These are phyloP conservation scores for Knufia fluminis DNA, from an alignment of 2,329 filamentous ascomycete species.

Conservation along the genomic window DNA sequence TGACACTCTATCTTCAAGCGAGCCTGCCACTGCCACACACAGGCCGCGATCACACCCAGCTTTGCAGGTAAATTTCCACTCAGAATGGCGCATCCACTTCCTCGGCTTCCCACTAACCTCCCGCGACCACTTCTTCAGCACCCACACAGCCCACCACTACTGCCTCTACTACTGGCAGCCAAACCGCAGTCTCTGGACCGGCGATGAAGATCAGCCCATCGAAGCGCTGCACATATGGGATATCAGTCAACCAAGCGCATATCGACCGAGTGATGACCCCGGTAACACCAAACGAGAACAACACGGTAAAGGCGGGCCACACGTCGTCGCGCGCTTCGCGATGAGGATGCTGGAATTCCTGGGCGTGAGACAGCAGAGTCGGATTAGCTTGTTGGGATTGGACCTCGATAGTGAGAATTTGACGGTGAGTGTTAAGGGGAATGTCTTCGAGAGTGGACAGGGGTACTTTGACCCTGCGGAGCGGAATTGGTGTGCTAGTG, in stretches of 20 bases:
- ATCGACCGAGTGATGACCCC: constrained; percentile 44
- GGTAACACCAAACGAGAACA: constrained; percentile 27
- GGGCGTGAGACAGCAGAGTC: constrained; percentile 44
- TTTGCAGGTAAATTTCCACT: constrained; percentile 45
- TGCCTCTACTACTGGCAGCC: constrained; percentile 55
- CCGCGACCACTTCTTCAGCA: constrained; percentile 54
- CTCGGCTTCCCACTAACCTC: constrained; percentile 46
- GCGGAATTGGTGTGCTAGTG: constrained; percentile 37
- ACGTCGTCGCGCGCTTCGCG: constrained; percentile 41
- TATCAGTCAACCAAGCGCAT: constrained; percentile 41
- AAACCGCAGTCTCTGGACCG: constrained; percentile 44
- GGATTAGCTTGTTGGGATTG: constrained; percentile 43
- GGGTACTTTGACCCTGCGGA: constrained; percentile 33
- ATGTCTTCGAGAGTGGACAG: constrained; percentile 43
- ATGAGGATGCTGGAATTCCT: constrained; percentile 46
- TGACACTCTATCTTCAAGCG: constrained; percentile 3
- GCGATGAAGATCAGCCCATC: constrained; percentile 46
- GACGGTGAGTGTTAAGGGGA: constrained; percentile 44
- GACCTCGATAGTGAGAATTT: constrained; percentile 44
- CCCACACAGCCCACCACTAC: constrained; percentile 52
- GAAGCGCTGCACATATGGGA: constrained; percentile 54
- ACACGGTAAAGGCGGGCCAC: constrained; percentile 31
- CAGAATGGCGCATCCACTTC: constrained; percentile 53
- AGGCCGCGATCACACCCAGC: neutral
- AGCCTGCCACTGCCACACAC: constrained; percentile 30